Evolutionary conservation across 495 filamentous ascomycete genomes (phyloP).

Genomic region (Talaromyces wortmannii): DNA sequence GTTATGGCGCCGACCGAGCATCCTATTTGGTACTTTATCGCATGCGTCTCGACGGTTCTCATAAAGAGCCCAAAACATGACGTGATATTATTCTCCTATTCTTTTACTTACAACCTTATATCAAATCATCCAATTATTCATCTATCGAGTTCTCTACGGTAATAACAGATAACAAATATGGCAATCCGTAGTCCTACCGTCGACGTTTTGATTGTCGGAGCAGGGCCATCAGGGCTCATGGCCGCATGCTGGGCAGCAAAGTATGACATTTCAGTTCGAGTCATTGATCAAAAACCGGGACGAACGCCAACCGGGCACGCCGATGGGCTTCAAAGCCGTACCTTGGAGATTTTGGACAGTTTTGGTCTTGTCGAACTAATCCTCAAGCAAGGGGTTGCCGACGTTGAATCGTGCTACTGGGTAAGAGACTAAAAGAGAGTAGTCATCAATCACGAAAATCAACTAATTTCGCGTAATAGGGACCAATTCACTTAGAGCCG

Average conservation of each 20-base stretch:
- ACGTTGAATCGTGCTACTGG: constrained; percentile 53
- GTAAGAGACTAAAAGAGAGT: background rate
- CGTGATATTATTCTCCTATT: no score
- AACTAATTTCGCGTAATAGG: no score
- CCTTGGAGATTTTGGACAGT: constrained; percentile 64
- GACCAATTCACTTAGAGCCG: no score
- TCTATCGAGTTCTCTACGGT: no score
- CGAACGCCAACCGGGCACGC: constrained; percentile 54
- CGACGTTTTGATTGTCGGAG: constrained; percentile 51
- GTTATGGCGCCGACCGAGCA: no score
- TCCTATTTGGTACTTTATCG: no score
- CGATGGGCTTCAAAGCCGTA: constrained; percentile 64
- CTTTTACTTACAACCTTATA: no score
- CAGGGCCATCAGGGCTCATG: constrained; percentile 54
- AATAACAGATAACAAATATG: no score
- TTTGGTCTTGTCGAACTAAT: constrained; percentile 58
- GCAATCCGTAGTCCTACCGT: background rate
- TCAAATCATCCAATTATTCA: no score
- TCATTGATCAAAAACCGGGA: constrained; percentile 48
- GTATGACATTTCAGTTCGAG: constrained; percentile 40
- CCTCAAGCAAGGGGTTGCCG: constrained; percentile 53
- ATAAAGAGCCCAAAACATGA: no score
- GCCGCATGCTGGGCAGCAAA: constrained; percentile 50
- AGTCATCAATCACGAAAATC: no score
- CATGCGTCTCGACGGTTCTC: no score